phyloP scores from a whole-genome alignment of 495 filamentous ascomycete species.

The Pseudoneurospora amorphoporcata region DNA sequence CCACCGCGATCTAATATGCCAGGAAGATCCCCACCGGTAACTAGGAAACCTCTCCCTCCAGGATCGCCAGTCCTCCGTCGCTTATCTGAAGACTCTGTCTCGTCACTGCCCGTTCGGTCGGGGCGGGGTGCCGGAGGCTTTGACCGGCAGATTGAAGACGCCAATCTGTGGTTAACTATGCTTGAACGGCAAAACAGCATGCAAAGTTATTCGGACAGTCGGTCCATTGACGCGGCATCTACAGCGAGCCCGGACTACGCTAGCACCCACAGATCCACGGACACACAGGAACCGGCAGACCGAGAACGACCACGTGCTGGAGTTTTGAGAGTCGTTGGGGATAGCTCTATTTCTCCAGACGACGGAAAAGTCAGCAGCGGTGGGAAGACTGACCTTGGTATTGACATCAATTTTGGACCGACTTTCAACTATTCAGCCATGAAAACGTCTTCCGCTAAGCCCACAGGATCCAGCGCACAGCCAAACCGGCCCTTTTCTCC shows the following conservation, averaged over 20 bases:
- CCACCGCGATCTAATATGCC: slow-evolving; percentile 17
- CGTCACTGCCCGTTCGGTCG: slow-evolving; percentile 14
- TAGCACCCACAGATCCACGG: slow-evolving; percentile 56
- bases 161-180: slow-evolving; percentile 35
- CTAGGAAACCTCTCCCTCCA: slow-evolving; percentile 53
- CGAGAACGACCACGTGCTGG: slow-evolving; percentile 58
- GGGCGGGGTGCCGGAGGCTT: slow-evolving; percentile 51
- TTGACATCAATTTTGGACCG: slow-evolving; percentile 76
- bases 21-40: slow-evolving; percentile 24
- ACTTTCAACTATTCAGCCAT: slow-evolving; percentile 55
- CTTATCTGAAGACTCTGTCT: slow-evolving; percentile 14
- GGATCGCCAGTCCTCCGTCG: slow-evolving; percentile 31
- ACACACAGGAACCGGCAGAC: slow-evolving; percentile 52
- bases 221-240: slow-evolving; percentile 39
- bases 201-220: slow-evolving; percentile 28
- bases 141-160: slow-evolving; percentile 50
- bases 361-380: background rate
- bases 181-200: slow-evolving; percentile 22
- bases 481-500: slow-evolving; percentile 32
- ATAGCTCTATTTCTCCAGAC: slow-evolving; percentile 25
- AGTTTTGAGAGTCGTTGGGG: slow-evolving; percentile 71
- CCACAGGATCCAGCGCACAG: slow-evolving; percentile 20
- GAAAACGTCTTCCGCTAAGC: slow-evolving; percentile 11
- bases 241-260: slow-evolving; percentile 51
- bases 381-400: background rate